Evolutionary conservation across 306 rosid genomes (phyloP), one percentile per base, ranked within the genome.

Genomic region (Prosopis cineraria): DNA sequence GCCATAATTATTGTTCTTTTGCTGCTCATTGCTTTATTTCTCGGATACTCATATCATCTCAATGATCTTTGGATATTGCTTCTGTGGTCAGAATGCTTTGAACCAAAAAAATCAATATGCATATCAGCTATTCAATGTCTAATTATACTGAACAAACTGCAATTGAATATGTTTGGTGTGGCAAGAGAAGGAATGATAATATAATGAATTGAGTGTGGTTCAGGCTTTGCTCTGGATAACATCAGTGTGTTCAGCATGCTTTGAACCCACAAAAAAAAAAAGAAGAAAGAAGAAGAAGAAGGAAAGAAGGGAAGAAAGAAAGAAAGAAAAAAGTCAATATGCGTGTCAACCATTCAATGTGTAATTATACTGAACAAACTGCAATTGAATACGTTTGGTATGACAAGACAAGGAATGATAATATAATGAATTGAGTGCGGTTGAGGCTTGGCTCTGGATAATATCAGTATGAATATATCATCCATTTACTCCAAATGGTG

Each of bases 11-110:
- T 68, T 39, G 70, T 60, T 63, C 58, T 74, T 78, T 56, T 20
- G 70, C 56, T 74, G 63, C n/a, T 48, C 33, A 13, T 37, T 19
- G 45, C 44, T 65, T 7, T 65, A 10, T 66, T 10, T n/a, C 48
- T 67, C 16, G 41, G 65, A 74, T 74, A 44, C 16, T 74, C 74
- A 41, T 3, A 19, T 73, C n/a, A 77, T 27, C 40, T 44, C 58
- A 69, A 8, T 69, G 73, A 43, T 45, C 39, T 14, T 69, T 43
- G 24, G 39, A 19, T n/a, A 43, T 24, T 1, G 3, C 73, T 43
- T 13, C 16, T 44, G 39, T 12, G 72, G 7, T 41, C 36, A 41
- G 22, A 3, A 16, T 67, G 33, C 27, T 40, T 24, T 5, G 24
- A 10, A 24, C 16, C 5, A n/a, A n/a, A 41, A 19, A n/a, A 65